Base-by-base conservation (phyloP, 331 rosid species). In the Pyracantha coccinea region DNA sequence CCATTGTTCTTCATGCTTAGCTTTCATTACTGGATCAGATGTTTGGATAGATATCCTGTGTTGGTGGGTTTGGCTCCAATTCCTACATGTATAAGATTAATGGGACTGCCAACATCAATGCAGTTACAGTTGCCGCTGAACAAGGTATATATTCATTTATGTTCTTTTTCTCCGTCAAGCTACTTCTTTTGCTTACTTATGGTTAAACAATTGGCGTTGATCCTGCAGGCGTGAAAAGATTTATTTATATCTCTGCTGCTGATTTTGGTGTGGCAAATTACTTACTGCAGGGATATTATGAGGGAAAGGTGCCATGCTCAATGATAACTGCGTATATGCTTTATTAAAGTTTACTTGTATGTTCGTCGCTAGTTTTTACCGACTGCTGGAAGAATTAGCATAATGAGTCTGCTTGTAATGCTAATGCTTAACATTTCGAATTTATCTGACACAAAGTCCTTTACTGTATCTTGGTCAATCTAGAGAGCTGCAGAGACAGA, bases 61-160 rank as follows among this genome's bases (percentile, higher is more conserved):
- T 95, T 3, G 99, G 99, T 77, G 97, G 97, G 79, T 95, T 95
- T 85, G 99, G 99, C 88, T 90, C 96, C 83, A 90, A 87, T 85
- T 85, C 99, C 1, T 75, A 89, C 74, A 95, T 95, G 99, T 95
- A 89, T 85, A 92, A 90, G 88, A 90, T 95, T 75, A 95, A 95
- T 66, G 99, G 97, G 73, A 92, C 97, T 76, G 93, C 99, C 32
- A 95, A 95, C 81, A 90, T 95, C 86, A 95, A 92, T 83, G 99
- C 97, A 65, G 85, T 95, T 65, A 84, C 97, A 88, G 90, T 89
- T 50, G 97, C 99, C 77, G 81, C 99, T 53, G 97, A 92, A 23
- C 79, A 95, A 85, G 99, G 99, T 95, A 76, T 67, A 11, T 31
- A 21, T 78, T 66, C 7, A 64, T 69, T 12, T 15, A 12, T 38